A percentile compares a stretch with the other conserved stretches of the same genome.
These are phyloP conservation scores for Aureobasidium vineae DNA, from an alignment of 2,329 filamentous ascomycete species.

Conservation along the genomic window DNA sequence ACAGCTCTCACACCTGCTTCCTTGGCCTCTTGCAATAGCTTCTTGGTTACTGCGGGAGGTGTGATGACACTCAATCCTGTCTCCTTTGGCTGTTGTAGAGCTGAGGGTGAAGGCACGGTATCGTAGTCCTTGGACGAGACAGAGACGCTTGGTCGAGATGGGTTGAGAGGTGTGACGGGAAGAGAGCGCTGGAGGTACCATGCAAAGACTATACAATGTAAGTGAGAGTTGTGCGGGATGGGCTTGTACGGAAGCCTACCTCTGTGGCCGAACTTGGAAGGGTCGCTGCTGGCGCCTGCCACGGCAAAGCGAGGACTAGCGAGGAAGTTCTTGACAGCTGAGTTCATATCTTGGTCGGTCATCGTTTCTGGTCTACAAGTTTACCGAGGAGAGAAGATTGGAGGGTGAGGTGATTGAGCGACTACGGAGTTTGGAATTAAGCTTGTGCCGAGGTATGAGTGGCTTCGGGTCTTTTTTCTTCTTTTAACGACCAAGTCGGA, in stretches of 20 bases:
- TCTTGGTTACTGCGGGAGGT: constrained; percentile 71
- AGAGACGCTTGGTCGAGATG: constrained; percentile 62
- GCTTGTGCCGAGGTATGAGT: constrained; percentile 10
- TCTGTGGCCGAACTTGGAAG: constrained; percentile 84
- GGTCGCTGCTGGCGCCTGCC: constrained; percentile 82
- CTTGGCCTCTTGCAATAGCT: constrained; percentile 74
- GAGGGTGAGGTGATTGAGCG: neutral
- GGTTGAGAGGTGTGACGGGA: constrained; percentile 81
- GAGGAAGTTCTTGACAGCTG: constrained; percentile 76
- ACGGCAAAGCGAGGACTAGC: constrained; percentile 77
- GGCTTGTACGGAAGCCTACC: constrained; percentile 49
- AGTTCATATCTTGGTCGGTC: constrained; percentile 54
- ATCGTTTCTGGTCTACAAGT: neutral
- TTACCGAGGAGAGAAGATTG: neutral
- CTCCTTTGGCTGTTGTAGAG: constrained; percentile 63
- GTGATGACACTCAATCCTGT: constrained; percentile 87
- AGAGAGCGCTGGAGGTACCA: constrained; percentile 83
- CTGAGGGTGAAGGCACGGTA: constrained; percentile 64
- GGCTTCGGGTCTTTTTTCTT: neutral
- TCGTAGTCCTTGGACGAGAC: constrained; percentile 59
- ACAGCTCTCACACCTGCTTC: constrained; percentile 69
- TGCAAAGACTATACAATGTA: constrained; percentile 64
- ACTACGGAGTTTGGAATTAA: constrained; percentile 11
- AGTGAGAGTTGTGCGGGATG: constrained; percentile 2
- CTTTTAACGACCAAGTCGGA: neutral